Percentiles rank a stretch among this genome's conserved stretches.
phyloP scores from a whole-genome alignment of 1,284 basidiomycete genomes.

The Boletus chippewaensis region DNA sequence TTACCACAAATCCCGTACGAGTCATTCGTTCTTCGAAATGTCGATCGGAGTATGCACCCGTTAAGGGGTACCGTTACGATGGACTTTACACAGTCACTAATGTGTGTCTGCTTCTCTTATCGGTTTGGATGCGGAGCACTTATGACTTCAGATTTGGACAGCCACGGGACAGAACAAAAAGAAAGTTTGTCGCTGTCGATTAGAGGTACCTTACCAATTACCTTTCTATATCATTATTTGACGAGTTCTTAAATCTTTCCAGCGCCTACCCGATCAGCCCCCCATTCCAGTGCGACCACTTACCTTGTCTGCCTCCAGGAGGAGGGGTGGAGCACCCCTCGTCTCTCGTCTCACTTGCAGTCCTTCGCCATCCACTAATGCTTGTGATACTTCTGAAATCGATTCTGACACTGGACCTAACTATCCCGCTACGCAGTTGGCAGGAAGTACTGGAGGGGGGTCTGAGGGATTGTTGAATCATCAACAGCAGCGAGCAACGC shows the following conservation, averaged over 20 bases:
- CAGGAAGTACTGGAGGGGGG: background rate
- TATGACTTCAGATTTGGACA: constrained; percentile 19
- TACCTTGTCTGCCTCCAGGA: background rate
- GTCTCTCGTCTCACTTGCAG: background rate
- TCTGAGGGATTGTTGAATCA: too few species aligned
- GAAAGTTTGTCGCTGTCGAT: constrained; percentile 23
- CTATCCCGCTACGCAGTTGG: background rate
- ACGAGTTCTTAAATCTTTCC: background rate
- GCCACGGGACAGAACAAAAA: constrained; percentile 11
- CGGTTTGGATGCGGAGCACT: background rate
- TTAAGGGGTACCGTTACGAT: constrained; percentile 25
- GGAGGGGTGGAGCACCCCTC: background rate
- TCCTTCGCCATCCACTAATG: background rate
- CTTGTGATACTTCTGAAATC: background rate
- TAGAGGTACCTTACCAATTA: constrained; percentile 22
- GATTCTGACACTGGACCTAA: background rate
- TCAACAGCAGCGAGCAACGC: background rate
- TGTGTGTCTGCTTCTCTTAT: constrained; percentile 7
- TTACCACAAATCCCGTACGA: constrained; percentile 19
- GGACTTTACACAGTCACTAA: constrained; percentile 23
- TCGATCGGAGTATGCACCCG: constrained; percentile 23
- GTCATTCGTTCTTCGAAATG: constrained; percentile 23
- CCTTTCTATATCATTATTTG: background rate
- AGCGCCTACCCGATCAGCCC: constrained; percentile 27
- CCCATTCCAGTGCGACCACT: constrained; percentile 15